Evolutionary conservation across 306 rosid species (phyloP).

Genomic region (Acmispon strigosus): DNA sequence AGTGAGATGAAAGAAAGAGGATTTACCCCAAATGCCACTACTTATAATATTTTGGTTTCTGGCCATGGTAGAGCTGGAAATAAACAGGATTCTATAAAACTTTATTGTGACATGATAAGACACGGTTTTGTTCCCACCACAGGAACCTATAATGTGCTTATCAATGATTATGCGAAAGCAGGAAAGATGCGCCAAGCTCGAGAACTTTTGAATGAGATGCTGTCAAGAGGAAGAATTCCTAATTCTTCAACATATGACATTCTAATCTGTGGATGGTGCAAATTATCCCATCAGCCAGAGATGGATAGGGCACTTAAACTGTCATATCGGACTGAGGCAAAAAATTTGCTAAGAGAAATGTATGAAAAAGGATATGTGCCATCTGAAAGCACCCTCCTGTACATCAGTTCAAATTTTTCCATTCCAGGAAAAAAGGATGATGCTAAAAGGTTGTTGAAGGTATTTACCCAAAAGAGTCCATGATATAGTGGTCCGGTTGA

Average conservation of each 20-base stretch:
- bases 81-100: constrained; percentile 51
- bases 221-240: constrained; percentile 55
- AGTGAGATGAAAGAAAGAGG: constrained; percentile 64
- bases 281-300: constrained; percentile 53
- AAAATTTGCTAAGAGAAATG: constrained; percentile 67
- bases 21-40: constrained; percentile 56
- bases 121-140: constrained; percentile 70
- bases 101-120: constrained; percentile 81
- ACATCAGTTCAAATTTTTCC: constrained; percentile 60
- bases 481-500: constrained; percentile 25
- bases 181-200: constrained; percentile 88
- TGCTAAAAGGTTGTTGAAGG: constrained; percentile 60
- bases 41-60: constrained; percentile 64
- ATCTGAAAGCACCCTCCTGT: constrained; percentile 48
- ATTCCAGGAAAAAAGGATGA: constrained; percentile 58
- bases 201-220: constrained; percentile 90
- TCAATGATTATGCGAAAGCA: constrained; percentile 62
- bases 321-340: constrained; percentile 65
- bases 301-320: constrained; percentile 43
- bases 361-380: constrained; percentile 62
- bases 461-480: constrained; percentile 30
- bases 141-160: constrained; percentile 76
- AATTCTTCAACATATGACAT: constrained; percentile 80
- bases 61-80: constrained; percentile 76
- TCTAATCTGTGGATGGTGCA: constrained; percentile 80